phyloP scores from a whole-genome alignment of 768 basidiomycete species.

The Russula dissimulans region DNA sequence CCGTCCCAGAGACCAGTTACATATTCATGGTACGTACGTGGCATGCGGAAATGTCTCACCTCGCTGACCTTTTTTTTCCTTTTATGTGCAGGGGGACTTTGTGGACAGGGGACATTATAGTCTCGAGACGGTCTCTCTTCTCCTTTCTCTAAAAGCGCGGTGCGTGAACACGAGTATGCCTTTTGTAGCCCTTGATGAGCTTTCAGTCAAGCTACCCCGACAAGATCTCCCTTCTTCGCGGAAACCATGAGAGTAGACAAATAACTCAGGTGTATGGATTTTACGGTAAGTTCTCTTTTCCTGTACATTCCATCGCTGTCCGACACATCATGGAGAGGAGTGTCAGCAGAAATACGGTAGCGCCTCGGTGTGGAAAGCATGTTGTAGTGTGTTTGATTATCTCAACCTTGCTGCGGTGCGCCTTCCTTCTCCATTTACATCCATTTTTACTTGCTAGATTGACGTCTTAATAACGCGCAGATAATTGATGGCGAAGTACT shows the following conservation, averaged over 20 bases:
- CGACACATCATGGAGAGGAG: conserved; percentile 51
- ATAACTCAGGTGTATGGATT: conserved; percentile 99
- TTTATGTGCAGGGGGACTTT: no score
- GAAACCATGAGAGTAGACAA: conserved; percentile 95
- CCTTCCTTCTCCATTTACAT: not conserved
- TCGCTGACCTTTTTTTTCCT: not conserved
- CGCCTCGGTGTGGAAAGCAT: conserved; percentile 93
- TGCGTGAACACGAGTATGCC: no score
- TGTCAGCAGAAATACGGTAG: conserved; percentile 98
- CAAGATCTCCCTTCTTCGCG: conserved; percentile 81
- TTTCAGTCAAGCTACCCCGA: conserved; percentile 68
- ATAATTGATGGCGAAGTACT: conserved; percentile 90
- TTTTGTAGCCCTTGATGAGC: not conserved
- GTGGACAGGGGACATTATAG: no score
- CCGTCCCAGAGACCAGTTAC: conserved; percentile 82
- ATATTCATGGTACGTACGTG: conserved; percentile 86
- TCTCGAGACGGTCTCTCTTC: no score
- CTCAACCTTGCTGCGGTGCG: conserved; percentile 88
- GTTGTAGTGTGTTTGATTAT: conserved; percentile 94
- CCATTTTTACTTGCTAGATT: not conserved
- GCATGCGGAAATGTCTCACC: conserved; percentile 11
- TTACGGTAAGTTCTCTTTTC: conserved; percentile 53
- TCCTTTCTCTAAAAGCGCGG: no score
- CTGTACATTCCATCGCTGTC: not conserved
- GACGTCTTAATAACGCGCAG: conserved; percentile 31